Percentiles rank a stretch among this genome's conserved stretches.
Evolutionary conservation across 306 rosid genomes (phyloP).

Genomic region (Cicer yamashitae): DNA sequence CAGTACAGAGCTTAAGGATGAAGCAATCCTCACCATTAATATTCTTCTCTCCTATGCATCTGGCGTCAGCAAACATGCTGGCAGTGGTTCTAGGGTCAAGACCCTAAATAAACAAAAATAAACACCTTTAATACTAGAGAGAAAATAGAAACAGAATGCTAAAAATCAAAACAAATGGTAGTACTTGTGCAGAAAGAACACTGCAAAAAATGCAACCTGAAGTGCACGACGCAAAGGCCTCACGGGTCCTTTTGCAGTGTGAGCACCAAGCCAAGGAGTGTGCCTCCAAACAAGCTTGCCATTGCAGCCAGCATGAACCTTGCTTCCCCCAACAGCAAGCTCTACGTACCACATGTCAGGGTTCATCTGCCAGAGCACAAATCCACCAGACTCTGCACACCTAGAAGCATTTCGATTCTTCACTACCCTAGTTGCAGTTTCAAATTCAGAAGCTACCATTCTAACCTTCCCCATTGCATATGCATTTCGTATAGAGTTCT

Average conservation of each 20-base stretch:
- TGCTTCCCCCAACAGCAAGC: slow-evolving; percentile 94
- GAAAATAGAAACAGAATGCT: background rate
- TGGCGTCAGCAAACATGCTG: slow-evolving; percentile 84
- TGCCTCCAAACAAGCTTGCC: slow-evolving; percentile 99
- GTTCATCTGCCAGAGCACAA: slow-evolving; percentile 99
- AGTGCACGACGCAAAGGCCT: slow-evolving; percentile 97
- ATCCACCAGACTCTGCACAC: slow-evolving; percentile 95
- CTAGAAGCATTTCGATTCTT: slow-evolving; percentile 73
- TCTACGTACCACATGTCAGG: slow-evolving; percentile 99
- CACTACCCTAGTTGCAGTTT: slow-evolving; percentile 82
- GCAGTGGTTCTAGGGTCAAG: slow-evolving; percentile 97
- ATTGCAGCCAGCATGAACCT: slow-evolving; percentile 98
- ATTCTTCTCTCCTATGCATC: slow-evolving; percentile 94
- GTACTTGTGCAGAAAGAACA: background rate
- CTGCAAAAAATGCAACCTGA: slow-evolving; percentile 59
- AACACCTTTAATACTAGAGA: background rate
- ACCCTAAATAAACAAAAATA: slow-evolving; percentile 62
- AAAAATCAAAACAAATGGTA: background rate
- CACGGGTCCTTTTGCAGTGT: slow-evolving; percentile 94
- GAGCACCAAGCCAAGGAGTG: slow-evolving; percentile 98
- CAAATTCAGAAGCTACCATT: slow-evolving; percentile 98
- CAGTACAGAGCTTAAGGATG: slow-evolving; percentile 91
- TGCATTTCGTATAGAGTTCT: slow-evolving; percentile 78
- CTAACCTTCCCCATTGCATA: slow-evolving; percentile 97
- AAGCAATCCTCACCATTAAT: slow-evolving; percentile 96